phyloP scores from a whole-genome alignment of 192 early-diverging fungal genomes.

The Phycomyces blakesleeanus region DNA sequence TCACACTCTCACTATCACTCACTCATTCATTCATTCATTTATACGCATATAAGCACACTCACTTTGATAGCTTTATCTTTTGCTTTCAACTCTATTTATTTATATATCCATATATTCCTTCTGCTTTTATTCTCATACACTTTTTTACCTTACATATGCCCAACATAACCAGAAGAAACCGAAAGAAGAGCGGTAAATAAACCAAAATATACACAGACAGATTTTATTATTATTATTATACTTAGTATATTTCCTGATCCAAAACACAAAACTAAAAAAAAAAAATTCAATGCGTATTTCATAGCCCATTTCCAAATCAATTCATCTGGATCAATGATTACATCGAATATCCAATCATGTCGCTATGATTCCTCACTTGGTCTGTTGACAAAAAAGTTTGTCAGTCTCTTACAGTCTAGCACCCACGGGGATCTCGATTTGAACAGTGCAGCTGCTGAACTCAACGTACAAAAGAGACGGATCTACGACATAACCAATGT shows the following conservation, averaged over 20 bases:
- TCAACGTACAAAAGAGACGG: constrained; percentile 62
- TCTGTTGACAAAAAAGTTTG: constrained; percentile 58
- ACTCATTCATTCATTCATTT: no score
- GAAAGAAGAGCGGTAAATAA: background rate
- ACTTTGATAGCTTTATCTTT: no score
- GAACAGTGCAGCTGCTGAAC: constrained; percentile 51
- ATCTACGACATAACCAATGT: constrained; percentile 73
- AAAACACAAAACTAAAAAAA: no score
- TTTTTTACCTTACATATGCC: no score
- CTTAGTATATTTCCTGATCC: background rate
- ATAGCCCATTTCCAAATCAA: constrained; percentile 16
- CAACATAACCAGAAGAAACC: background rate
- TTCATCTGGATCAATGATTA: background rate
- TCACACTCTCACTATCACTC: no score
- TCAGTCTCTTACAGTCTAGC: constrained; percentile 42
- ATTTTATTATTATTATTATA: constrained; percentile 5
- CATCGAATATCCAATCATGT: constrained; percentile 15
- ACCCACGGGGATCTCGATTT: constrained; percentile 55
- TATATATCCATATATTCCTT: no score
- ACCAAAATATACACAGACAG: no score
- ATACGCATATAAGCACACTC: no score
- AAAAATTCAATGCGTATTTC: no score
- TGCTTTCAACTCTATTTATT: no score
- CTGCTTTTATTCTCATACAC: no score
- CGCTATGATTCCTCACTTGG: constrained; percentile 47